Percentiles rank a stretch among this genome's conserved stretches.
phyloP scores from a whole-genome alignment of 2,329 filamentous ascomycete genomes.

The Sporothrix dimorphospora region DNA sequence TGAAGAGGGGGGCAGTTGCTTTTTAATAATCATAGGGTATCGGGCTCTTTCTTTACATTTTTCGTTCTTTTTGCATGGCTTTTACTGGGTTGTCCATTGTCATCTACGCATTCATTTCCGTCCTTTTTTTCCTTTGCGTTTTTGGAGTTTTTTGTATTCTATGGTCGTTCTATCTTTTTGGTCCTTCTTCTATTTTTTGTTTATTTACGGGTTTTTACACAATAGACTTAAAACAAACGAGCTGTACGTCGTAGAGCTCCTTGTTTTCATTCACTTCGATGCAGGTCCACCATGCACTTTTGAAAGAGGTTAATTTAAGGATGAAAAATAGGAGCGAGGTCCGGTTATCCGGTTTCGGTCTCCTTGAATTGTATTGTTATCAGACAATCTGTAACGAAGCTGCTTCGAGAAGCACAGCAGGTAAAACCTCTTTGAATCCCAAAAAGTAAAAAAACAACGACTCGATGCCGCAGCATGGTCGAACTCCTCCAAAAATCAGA shows the following conservation, averaged over 20 bases:
- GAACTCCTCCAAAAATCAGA: background rate
- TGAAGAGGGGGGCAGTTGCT: background rate
- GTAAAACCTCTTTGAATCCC: background rate
- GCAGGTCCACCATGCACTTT: background rate
- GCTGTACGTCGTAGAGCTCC: too few relatives aligned
- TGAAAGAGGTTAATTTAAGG: background rate
- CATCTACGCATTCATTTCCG: background rate
- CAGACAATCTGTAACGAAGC: background rate
- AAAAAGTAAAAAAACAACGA: background rate
- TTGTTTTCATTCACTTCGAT: background rate
- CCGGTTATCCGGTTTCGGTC: background rate
- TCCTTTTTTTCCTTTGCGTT: background rate
- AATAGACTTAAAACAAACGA: background rate
- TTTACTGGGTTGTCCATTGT: constrained; percentile 10
- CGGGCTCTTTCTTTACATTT: background rate
- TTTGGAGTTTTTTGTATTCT: background rate
- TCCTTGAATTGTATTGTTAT: background rate
- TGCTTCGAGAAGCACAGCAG: background rate
- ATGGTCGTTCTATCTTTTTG: background rate
- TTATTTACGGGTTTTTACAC: background rate
- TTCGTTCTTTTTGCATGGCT: background rate
- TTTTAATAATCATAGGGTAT: background rate
- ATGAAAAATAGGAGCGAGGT: background rate
- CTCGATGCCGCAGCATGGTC: background rate
- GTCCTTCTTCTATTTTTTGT: background rate